Evolutionary conservation across 257 asterid genomes (phyloP).

Genomic region (Leptodermis oblonga): DNA sequence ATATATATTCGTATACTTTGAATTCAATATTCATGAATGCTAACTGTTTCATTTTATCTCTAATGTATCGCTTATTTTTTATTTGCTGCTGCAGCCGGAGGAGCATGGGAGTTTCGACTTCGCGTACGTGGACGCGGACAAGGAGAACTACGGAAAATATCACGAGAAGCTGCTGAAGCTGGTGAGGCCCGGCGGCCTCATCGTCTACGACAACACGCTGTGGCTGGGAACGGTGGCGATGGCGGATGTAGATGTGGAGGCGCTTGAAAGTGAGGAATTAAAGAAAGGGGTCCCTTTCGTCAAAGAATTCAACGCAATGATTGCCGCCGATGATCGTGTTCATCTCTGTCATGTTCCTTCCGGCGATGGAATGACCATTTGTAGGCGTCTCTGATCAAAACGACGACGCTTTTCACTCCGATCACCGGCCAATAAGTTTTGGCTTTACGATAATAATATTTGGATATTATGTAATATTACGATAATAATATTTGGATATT

Average conservation of each 20-base stretch:
- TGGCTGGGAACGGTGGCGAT: constrained; percentile 45
- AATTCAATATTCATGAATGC: no score
- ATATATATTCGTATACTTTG: not conserved
- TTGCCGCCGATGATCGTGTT: constrained; percentile 25
- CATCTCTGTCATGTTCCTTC: constrained; percentile 24
- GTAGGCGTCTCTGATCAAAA: constrained; percentile 15
- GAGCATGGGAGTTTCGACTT: constrained; percentile 37
- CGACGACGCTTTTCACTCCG: not conserved
- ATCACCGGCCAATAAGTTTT: no score
- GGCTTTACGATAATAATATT: no score
- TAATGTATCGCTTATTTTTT: no score
- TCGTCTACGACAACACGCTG: constrained; percentile 54
- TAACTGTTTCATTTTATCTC: no score
- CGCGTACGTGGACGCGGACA: constrained; percentile 63
- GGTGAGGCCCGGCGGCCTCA: constrained; percentile 43
- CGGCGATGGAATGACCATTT: constrained; percentile 38
- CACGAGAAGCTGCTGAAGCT: constrained; percentile 46
- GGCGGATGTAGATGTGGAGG: constrained; percentile 28
- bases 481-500: no score
- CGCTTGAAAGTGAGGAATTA: constrained; percentile 5
- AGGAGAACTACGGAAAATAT: constrained; percentile 30
- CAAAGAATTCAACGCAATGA: constrained; percentile 18
- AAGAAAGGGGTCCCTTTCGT: not conserved
- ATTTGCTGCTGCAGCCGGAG: constrained; percentile 17
- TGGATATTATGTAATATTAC: no score